A percentile compares a stretch with the other conserved stretches of the same genome.
phyloP scores from a whole-genome alignment of 2,329 filamentous ascomycete genomes.

The Botrytis deweyae region DNA sequence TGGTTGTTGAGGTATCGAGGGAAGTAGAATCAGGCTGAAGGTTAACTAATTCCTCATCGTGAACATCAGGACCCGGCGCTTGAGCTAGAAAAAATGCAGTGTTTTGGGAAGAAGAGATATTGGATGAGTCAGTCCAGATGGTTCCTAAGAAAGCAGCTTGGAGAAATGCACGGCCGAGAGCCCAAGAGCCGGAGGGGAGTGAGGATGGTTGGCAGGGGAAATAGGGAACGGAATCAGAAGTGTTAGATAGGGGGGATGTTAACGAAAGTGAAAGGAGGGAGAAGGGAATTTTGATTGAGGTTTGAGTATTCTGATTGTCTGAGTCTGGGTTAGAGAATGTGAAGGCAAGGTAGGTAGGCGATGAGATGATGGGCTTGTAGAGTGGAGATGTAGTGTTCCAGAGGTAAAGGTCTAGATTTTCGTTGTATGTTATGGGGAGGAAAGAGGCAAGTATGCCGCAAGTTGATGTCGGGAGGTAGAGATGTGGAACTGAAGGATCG shows the following conservation, averaged over 20 bases:
- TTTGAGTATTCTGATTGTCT: not conserved
- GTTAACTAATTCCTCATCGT: not conserved
- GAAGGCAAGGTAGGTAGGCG: slow-evolving; percentile 42
- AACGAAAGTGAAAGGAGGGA: slow-evolving; percentile 1
- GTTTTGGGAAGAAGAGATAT: not conserved
- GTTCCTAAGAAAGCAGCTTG: slow-evolving; percentile 5
- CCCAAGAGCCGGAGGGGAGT: slow-evolving; percentile 15
- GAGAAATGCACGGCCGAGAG: slow-evolving; percentile 6
- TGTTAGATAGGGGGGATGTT: not conserved
- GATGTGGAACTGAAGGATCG: slow-evolving; percentile 35
- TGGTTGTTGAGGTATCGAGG: not conserved
- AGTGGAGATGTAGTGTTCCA: slow-evolving; percentile 37
- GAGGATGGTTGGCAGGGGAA: slow-evolving; percentile 27
- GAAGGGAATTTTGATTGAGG: slow-evolving; percentile 6
- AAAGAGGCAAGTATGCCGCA: slow-evolving; percentile 40
- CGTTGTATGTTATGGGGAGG: slow-evolving; percentile 39
- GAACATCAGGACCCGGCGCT: slow-evolving; percentile 2
- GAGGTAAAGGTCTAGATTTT: slow-evolving; percentile 38
- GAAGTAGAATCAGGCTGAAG: not conserved
- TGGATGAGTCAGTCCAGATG: not conserved
- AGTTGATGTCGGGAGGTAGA: slow-evolving; percentile 40
- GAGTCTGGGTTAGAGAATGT: slow-evolving; percentile 35
- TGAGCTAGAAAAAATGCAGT: slow-evolving; percentile 6
- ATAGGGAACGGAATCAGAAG: slow-evolving; percentile 23
- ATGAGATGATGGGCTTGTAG: slow-evolving; percentile 39